Evolutionary conservation across 129 eudicot genomes (phyloP).

Genomic region (Flaveria robusta): DNA sequence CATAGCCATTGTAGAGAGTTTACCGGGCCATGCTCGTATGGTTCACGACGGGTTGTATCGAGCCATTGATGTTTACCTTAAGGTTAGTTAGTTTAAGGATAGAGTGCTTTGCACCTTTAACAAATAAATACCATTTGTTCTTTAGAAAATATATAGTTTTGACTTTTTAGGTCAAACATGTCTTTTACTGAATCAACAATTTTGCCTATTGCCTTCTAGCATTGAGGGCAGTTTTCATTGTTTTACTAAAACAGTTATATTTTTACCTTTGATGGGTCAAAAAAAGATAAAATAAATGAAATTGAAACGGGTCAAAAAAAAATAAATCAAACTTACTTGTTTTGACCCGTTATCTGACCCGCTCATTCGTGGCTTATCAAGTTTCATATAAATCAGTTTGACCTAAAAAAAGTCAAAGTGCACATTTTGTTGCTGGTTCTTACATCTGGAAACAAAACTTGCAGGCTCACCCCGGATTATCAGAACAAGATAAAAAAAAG

Average conservation of each 20-base stretch:
- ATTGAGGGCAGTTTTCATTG: too few species aligned
- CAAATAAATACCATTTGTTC: background rate
- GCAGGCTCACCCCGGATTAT: constrained; percentile 87
- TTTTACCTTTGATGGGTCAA: too few species aligned
- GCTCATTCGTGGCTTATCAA: background rate
- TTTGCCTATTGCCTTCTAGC: too few species aligned
- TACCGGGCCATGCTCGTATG: constrained; percentile 86
- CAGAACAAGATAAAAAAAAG: constrained; percentile 75
- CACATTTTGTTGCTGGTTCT: background rate
- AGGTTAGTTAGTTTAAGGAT: constrained; percentile 40
- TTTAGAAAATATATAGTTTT: background rate
- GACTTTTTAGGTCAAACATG: background rate
- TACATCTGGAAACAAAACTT: constrained; percentile 18
- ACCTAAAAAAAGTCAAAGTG: background rate
- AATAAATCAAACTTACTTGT: background rate
- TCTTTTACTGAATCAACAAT: too few species aligned
- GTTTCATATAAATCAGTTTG: constrained; percentile 5
- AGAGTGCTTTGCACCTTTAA: too few species aligned
- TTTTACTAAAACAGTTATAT: too few species aligned
- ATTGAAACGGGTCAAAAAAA: background rate
- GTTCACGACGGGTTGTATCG: constrained; percentile 85
- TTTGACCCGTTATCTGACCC: background rate
- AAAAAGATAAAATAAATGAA: background rate
- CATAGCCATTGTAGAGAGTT: constrained; percentile 71
- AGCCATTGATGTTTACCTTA: constrained; percentile 87